Evolutionary conservation across 495 filamentous ascomycete genomes (phyloP), one percentile per base, ranked within the genome.

Genomic region (Penicillium mononematosum): DNA sequence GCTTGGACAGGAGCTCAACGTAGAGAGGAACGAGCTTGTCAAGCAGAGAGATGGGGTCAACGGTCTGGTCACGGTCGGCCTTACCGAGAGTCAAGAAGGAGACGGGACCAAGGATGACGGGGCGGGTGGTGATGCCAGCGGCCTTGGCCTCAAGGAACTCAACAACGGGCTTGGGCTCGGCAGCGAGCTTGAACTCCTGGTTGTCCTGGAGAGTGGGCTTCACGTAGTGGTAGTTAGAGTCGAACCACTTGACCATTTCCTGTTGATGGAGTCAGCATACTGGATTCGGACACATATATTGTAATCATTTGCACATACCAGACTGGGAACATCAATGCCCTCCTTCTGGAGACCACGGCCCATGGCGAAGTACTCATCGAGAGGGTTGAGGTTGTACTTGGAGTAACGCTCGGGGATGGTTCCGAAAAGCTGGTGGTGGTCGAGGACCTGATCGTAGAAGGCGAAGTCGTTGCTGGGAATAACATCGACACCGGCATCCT

Each of bases 181-280:
- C 71, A 59, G 81, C 77, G 51, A 98, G 90, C 75, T 89, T 89
- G 87, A 98, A 98, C 60, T 82, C 84, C 84, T 98, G 94, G 82
- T 88, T 87, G 78, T 97, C 88, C 76, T 96, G 89, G 55, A 98
- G 83, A 57, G 94, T 96, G 56, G 94, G 94, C 85, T 97, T 97
- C 77, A 98, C 94, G 80, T 98, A 98, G 84, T 98, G 94, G 85
- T 98, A 98, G 87, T 98, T 98, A 63, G 91, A 96, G 83, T 98
- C 94, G 74, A 98, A 98, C 94, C 95, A 98, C 81, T 98, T 98
- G 53, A 98, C 94, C 94, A 98, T 98, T 83, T 98, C 94, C 81
- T 85, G 41, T 55, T 50, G 24, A 19, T 12, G 22, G 38, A 32
- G 50, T 63, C 60, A 61, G 60, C 42, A 45, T 52, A 38, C 53